A percentile compares a stretch with the other conserved stretches of the same genome.
These are phyloP conservation scores for Colletotrichum melonis DNA, from an alignment of 2,329 filamentous ascomycete species.

Conservation along the genomic window DNA sequence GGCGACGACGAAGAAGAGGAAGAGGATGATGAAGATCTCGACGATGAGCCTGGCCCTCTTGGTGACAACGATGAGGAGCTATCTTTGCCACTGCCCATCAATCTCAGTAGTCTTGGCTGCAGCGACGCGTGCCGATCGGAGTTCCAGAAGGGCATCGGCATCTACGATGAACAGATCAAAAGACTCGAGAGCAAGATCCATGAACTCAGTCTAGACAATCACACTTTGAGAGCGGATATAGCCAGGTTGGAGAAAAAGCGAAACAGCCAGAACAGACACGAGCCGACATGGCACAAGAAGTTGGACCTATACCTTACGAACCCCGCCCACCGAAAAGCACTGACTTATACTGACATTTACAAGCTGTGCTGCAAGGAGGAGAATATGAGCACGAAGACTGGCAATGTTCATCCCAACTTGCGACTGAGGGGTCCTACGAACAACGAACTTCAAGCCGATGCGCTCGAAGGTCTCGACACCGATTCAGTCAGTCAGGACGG, in stretches of 20 bases:
- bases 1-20: background rate
- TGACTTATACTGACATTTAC: slow-evolving; percentile 39
- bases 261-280: background rate
- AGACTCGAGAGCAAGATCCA: background rate
- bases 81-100: background rate
- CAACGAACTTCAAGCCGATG: background rate
- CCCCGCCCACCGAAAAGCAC: background rate
- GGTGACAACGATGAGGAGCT: background rate
- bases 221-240: background rate
- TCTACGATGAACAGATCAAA: background rate
- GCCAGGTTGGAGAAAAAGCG: background rate
- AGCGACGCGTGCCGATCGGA: background rate
- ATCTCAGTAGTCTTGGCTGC: slow-evolving; percentile 12
- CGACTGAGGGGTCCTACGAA: slow-evolving; percentile 28
- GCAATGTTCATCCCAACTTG: slow-evolving; percentile 44
- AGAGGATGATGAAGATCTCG: background rate
- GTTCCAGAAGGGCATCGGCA: background rate
- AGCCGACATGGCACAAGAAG: slow-evolving; percentile 13
- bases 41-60: background rate
- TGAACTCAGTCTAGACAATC: background rate
- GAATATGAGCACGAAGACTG: slow-evolving; percentile 41
- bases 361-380: slow-evolving; percentile 46
- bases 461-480: background rate
- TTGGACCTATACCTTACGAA: background rate
- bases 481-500: background rate